Percentiles rank a stretch among this genome's conserved stretches.
phyloP scores from a whole-genome alignment of 176 grass and related monocot genomes.

The Tillandsia fasciculata region DNA sequence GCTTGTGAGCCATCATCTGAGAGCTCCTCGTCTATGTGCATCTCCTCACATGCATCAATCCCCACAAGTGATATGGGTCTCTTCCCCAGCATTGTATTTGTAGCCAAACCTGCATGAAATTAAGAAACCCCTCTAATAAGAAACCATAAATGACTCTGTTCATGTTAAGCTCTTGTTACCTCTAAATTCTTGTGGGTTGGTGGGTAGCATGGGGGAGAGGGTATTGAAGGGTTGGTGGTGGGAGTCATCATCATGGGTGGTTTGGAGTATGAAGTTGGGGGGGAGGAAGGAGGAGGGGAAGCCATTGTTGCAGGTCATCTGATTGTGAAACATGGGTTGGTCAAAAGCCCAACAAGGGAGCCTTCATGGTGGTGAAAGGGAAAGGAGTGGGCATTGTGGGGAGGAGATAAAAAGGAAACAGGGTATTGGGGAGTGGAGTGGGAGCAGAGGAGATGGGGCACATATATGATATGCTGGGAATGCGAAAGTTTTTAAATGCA shows the following conservation, averaged over 20 bases:
- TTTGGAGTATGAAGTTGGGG: neutral
- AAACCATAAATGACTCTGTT: too few relatives aligned
- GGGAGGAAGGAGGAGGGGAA: constrained; percentile 7
- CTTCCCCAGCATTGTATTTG: neutral
- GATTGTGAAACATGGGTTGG: constrained; percentile 10
- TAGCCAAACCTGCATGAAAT: too few relatives aligned
- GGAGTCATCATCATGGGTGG: neutral
- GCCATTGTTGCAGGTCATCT: neutral
- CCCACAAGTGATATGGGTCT: neutral
- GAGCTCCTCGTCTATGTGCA: constrained; percentile 5
- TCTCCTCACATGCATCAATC: neutral
- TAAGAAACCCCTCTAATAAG: too few relatives aligned
- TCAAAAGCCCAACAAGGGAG: neutral
- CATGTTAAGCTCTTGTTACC: neutral
- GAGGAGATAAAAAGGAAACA: too few relatives aligned
- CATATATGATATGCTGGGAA: too few relatives aligned
- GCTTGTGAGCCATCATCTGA: neutral
- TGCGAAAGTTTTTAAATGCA: too few relatives aligned
- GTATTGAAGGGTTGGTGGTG: neutral
- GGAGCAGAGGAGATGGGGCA: too few relatives aligned
- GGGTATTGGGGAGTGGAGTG: too few relatives aligned
- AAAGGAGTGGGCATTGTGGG: neutral
- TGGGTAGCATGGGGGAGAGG: neutral
- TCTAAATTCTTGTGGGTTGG: neutral
- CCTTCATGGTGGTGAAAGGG: neutral